Conservation (phyloP, 345 rosid genomes). For the Lepidium africanum region DNA sequence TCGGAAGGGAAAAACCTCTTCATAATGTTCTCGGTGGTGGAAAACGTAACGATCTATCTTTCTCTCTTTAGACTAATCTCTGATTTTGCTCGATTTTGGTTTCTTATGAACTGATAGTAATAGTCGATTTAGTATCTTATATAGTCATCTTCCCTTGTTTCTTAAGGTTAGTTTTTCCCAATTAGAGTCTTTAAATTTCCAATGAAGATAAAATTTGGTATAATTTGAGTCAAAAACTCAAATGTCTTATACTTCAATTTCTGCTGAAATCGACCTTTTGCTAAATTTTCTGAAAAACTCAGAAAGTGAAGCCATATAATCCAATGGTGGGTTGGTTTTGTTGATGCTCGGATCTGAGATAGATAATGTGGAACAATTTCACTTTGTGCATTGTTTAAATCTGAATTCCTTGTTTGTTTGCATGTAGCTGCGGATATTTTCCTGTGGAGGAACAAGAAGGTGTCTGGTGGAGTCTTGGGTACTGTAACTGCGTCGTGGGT, state of each 20-base stretch:
- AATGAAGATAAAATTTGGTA: too few species aligned
- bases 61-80: not conserved
- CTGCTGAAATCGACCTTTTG: not conserved
- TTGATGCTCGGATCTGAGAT: not conserved
- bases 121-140: not conserved
- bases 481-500: slow-evolving; percentile 60
- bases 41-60: slow-evolving; percentile 40
- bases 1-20: slow-evolving; percentile 64
- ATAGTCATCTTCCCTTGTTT: not conserved
- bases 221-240: not conserved
- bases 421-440: slow-evolving; percentile 64
- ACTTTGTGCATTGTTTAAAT: not conserved
- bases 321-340: too few species aligned
- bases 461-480: slow-evolving; percentile 71
- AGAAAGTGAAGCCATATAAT: not conserved
- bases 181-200: not conserved
- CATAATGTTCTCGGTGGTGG: slow-evolving; percentile 73
- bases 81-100: not conserved
- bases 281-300: not conserved
- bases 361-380: not conserved
- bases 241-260: not conserved
- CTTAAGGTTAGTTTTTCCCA: not conserved
- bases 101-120: too few species aligned
- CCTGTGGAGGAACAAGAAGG: slow-evolving; percentile 89
- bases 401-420: not conserved